These are phyloP conservation scores for Ampelomyces quisqualis DNA, from an alignment of 2,329 filamentous ascomycete species.

Conservation along the genomic window DNA sequence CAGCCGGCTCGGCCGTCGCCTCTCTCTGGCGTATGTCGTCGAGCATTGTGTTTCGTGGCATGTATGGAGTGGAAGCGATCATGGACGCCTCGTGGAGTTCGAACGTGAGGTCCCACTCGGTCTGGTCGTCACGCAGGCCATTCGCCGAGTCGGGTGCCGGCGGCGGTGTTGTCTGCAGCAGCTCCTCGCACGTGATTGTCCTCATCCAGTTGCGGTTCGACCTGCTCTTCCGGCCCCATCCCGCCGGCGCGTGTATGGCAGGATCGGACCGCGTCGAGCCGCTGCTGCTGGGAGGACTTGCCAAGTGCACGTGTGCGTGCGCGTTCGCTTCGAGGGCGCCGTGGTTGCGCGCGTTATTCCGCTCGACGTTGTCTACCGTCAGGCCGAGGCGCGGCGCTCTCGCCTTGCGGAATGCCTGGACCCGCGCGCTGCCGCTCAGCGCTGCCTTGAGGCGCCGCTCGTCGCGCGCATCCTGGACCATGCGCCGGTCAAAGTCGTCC, in stretches of 20 bases:
- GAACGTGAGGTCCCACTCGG: constrained; percentile 42
- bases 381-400: constrained; percentile 44
- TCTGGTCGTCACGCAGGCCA: constrained; percentile 9
- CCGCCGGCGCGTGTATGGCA: constrained; percentile 47
- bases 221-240: constrained; percentile 52
- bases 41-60: constrained; percentile 45
- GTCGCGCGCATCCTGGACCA: constrained; percentile 50
- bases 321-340: constrained; percentile 9
- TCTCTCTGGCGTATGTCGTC: constrained; percentile 49
- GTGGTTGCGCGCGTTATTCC: constrained; percentile 31
- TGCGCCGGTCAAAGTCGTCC: constrained; percentile 50
- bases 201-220: constrained; percentile 47
- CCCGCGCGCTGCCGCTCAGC: constrained; percentile 24
- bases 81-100: constrained; percentile 51
- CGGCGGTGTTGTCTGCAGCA: constrained; percentile 12
- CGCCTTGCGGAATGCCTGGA: constrained; percentile 48
- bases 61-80: constrained; percentile 51
- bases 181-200: constrained; percentile 36
- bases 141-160: constrained; percentile 21
- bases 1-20: constrained; percentile 22
- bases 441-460: constrained; percentile 44
- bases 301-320: constrained; percentile 22
- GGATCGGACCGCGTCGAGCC: constrained; percentile 44
- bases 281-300: constrained; percentile 41
- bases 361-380: constrained; percentile 48